Evolutionary conservation across 768 basidiomycete genomes (phyloP), one percentile per base, ranked within the genome.

Genomic region (Pisolithus orientalis): DNA sequence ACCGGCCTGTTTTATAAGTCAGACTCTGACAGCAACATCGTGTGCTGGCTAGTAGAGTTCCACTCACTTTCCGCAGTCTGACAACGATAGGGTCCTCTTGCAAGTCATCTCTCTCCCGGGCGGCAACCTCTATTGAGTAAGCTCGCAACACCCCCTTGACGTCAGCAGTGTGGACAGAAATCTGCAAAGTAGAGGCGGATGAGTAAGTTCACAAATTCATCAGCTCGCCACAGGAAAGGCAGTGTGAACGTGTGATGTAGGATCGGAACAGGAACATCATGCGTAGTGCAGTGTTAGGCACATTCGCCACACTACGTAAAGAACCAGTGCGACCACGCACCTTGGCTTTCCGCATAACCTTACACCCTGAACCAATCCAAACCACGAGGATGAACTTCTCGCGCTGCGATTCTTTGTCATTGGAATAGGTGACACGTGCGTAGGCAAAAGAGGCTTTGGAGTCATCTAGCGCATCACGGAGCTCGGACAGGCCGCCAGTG

Each of bases 271-370:
- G 38, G 44, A 52, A 44, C 51, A 57, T 50, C 34, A 17, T 28
- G 51, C 50, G 31, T 44, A 53, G 43, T 44, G 46, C 47, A 27
- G 51, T 52, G 58, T 54, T 51, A 56, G 57, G 50, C 51, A 46
- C 59, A 59, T 34, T 55, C 56, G 46, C 52, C 43, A 43, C 40
- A 2, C 45, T 44, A 62, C 61, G 59, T 61, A 57, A 57, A 57
- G 47, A 39, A 45, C 31, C 47, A 60, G 54, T 39, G 28, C 32
- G 2, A 21, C 49, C 38, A 69, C 78, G 58, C 52, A 90, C 89
- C 83, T 92, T 94, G 40, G 86, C 94, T 72, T 85, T 87, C 55
- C 94, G 79, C 93, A 95, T 92, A 57, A 94, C 79, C 72, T 91
- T 93, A 71, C 90, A 89, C 39, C 72, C 69, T 17, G 80, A 72